Conservation (phyloP, 495 filamentous ascomycete species). For the Xylaria telfairii region DNA sequence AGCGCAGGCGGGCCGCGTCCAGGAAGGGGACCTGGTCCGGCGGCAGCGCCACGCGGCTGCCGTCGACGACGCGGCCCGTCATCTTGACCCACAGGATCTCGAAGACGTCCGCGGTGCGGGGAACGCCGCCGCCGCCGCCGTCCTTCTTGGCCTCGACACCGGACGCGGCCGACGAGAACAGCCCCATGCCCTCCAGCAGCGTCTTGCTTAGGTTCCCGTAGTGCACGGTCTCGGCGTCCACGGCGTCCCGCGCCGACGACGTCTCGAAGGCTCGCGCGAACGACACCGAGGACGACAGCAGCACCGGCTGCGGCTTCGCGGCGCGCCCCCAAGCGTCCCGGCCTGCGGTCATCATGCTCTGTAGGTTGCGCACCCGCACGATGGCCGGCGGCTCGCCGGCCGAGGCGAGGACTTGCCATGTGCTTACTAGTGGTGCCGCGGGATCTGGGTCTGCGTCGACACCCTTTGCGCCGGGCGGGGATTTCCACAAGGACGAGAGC, state of each 20-base stretch:
- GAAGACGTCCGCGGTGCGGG: constrained; percentile 35
- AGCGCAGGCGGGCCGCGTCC: constrained; percentile 37
- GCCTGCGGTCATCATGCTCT: constrained; percentile 47
- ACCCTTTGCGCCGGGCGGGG: constrained; percentile 24
- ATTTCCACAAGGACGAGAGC: constrained; percentile 33
- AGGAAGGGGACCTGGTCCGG: constrained; percentile 40
- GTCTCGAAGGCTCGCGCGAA: constrained; percentile 54
- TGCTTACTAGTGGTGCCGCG: constrained; percentile 40
- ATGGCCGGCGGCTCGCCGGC: constrained; percentile 47
- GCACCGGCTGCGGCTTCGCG: constrained; percentile 56
- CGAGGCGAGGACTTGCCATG: constrained; percentile 39
- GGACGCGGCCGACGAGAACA: constrained; percentile 22
- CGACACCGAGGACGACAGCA: constrained; percentile 56
- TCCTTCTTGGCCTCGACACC: neutral
- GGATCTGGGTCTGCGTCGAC: constrained; percentile 26
- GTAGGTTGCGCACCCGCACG: constrained; percentile 60
- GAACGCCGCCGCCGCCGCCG: neutral
- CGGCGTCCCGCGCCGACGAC: constrained; percentile 51
- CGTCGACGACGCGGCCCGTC: constrained; percentile 38
- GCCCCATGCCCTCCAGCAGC: constrained; percentile 46
- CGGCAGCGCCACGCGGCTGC: constrained; percentile 35
- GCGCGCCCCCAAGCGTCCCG: constrained; percentile 64
- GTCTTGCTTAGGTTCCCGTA: constrained; percentile 65
- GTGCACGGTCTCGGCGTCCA: constrained; percentile 63
- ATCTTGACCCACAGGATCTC: constrained; percentile 41